Base-by-base conservation (phyloP, 2,329 filamentous ascomycete species). In the Aspergillus pseudoglaucus region DNA sequence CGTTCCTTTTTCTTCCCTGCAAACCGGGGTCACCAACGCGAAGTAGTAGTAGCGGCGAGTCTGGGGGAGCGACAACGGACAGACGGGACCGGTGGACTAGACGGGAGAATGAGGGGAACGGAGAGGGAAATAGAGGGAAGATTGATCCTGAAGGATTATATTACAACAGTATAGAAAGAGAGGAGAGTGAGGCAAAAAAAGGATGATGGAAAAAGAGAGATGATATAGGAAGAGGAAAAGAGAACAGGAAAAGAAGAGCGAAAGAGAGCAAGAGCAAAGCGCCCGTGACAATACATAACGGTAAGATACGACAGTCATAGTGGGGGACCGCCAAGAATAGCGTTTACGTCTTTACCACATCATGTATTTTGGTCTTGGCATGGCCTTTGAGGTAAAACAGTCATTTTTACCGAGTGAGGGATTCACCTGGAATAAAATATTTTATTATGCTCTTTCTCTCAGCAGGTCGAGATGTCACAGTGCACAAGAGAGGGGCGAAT, bases 131-230 rank as follows among this genome's bases (percentile, higher is more conserved):
- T 33, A 44, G 27, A 48, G 20, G 45, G 38, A 33, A 47, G 44
- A 39, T 35, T 39, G 46, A 44, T 43, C n/a, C 38, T 30, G 25
- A 30, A 30, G 25, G 25, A 30, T 30, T 30, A 5, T 12, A 46
- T 37, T 47, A 38, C 25, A 33, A 41, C 23, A 35, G 12, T 12
- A 47, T 41, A 45, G 51, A 42, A 53, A 49, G 51, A 49, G 53
- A 47, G 46, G 51, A 47, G 45, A 51, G 41, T 41, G 39, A 42
- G 39, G 22, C 17, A 18, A 22, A 18, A 22, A 22, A 22, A 25
- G 22, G 39, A 30, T 30, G 25, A 12, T 30, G 10, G 25, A 12
- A 30, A 42, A 12, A 42, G 22, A 42, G 40, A 42, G 38, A 41
- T 40, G 33, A 17, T 20, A 37, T 12, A 25, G 7, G 18, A 39